Evolutionary conservation across 2,329 filamentous ascomycete species (phyloP), one percentile per base, ranked within the genome.

Genomic region (Phialophora verrucosa): DNA sequence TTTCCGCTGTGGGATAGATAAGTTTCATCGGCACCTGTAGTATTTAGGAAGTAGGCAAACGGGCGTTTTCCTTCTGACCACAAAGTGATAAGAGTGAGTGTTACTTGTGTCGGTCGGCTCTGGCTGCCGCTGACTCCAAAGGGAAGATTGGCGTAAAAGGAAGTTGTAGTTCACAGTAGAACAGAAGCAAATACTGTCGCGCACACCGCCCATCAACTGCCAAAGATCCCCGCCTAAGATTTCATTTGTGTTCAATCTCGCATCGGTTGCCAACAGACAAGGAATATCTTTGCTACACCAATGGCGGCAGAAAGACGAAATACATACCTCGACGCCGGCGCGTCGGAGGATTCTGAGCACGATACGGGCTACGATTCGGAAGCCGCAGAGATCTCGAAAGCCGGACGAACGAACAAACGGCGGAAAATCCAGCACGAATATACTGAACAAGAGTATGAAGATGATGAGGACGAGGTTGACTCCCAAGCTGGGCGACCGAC

Each of bases 301-400:
- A 70, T 70, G 68, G 42, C 65, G 14, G 5, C 53, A 4, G 60
- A 53, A 17, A 66, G 63, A 20, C 59, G 60, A 20, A 70, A 68
- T 60, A 29, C 50, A n/a, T 69, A 61, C 51, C 64, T 69, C 64
- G 69, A 71, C 65, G 73, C 79, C 35, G 75, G 68, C 25, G 71
- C 70, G 11, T 78, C 76, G 20, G 80, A 81, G 49, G 76, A 75
- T 1, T 78, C 81, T 32, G 76, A 73, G 38, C 76, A 73, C 62
- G 79, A 80, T 44, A 71, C 71, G 17, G 80, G 80, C 67, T 82
- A 82, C 62, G 79, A 82, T 67, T 82, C 80, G 49, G 80, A 82
- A 67, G 79, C 77, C 5, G 79, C 73, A 23, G 75, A 78, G 65
- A 74, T 80, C 59, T 78, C 74, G 60, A 82, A 81, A 73, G 76